These are phyloP conservation scores for Metarhizium brunneum DNA, from an alignment of 2,329 filamentous ascomycete genomes.

Conservation along the genomic window DNA sequence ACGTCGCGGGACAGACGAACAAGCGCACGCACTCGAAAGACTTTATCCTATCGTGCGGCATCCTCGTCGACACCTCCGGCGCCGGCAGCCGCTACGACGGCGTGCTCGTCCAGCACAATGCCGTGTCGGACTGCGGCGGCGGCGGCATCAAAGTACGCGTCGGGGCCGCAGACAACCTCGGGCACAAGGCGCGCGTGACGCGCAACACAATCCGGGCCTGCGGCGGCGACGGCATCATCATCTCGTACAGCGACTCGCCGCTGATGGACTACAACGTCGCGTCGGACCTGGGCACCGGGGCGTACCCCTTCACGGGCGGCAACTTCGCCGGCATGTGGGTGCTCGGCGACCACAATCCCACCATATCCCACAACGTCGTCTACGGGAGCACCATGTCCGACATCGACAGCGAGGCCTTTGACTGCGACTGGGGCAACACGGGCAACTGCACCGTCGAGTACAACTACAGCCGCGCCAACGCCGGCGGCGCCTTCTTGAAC, in stretches of 20 bases:
- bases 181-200: conserved; percentile 9
- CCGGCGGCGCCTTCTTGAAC: conserved; percentile 17
- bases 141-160: conserved; percentile 17
- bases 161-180: conserved; percentile 12
- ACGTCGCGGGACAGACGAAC: conserved; percentile 15
- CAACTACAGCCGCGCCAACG: conserved; percentile 18
- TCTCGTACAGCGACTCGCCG: conserved; percentile 12
- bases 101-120: conserved; percentile 12
- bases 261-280: conserved; percentile 15
- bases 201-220: conserved; percentile 12
- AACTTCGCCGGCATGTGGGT: conserved; percentile 19
- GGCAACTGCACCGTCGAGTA: conserved; percentile 17
- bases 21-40: conserved; percentile 10
- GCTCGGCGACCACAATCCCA: conserved; percentile 12
- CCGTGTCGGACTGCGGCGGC: conserved; percentile 14
- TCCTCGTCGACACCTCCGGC: conserved; percentile 4
- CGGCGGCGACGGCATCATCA: conserved; percentile 15
- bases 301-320: conserved; percentile 16
- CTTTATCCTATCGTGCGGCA: conserved; percentile 12
- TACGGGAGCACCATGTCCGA: conserved; percentile 14
- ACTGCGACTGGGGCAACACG: conserved; percentile 18
- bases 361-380: conserved; percentile 15
- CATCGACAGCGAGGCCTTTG: conserved; percentile 16
- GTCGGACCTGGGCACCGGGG: conserved; percentile 13
- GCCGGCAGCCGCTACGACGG: conserved; percentile 13